Evolutionary conservation across 805 yeast genomes (phyloP).

Genomic region (Tetrapisispora fleetii): DNA sequence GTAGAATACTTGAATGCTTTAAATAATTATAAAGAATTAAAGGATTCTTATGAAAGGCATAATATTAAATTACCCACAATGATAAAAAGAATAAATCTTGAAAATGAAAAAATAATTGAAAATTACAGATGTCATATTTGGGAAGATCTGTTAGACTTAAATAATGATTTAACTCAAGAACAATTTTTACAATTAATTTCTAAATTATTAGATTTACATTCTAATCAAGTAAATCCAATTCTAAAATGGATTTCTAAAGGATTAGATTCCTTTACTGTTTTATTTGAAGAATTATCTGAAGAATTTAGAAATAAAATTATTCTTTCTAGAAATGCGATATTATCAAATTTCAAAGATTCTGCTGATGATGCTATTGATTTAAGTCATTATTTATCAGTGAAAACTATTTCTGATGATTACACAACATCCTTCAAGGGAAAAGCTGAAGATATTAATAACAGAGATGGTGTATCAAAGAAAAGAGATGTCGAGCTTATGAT

Average conservation of each 20-base stretch:
- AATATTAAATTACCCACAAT: conserved; percentile 25
- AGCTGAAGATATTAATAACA: conserved; percentile 3
- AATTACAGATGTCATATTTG: conserved; percentile 46
- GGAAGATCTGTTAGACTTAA: conserved; percentile 32
- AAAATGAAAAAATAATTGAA: conserved; percentile 44
- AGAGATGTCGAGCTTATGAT: not conserved
- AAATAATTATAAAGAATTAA: conserved; percentile 16
- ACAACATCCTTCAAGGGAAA: conserved; percentile 2
- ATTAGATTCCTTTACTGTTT: conserved; percentile 31
- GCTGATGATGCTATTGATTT: conserved; percentile 22
- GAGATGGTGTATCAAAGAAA: conserved; percentile 3
- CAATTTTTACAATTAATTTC: conserved; percentile 37
- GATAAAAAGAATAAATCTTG: conserved; percentile 44
- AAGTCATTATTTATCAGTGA: conserved; percentile 26
- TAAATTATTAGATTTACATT: conserved; percentile 47
- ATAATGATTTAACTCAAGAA: conserved; percentile 14
- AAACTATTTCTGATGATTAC: conserved; percentile 13
- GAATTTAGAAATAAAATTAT: conserved; percentile 34
- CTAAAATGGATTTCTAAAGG: conserved; percentile 50
- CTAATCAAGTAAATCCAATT: conserved; percentile 46
- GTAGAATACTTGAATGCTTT: conserved; percentile 48
- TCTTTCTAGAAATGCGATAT: conserved; percentile 33
- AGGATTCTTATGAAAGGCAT: conserved; percentile 6
- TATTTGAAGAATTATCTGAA: conserved; percentile 34
- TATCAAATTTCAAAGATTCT: conserved; percentile 15